Conservation (phyloP, 140 eudicot species). For the Ambrosia hybrid region DNA sequence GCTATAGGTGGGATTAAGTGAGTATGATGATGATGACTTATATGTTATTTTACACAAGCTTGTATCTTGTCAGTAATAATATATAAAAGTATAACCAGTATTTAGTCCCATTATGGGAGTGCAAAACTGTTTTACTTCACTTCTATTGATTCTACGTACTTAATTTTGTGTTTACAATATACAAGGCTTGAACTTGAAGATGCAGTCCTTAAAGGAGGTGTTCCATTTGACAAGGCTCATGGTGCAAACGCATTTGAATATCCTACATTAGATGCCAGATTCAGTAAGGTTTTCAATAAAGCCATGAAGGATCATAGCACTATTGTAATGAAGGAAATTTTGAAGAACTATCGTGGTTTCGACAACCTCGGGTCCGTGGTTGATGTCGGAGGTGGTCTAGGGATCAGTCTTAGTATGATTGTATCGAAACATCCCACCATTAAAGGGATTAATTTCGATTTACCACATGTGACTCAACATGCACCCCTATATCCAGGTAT, state of each 20-base stretch:
- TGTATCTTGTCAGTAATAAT: no score
- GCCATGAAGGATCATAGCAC: constrained; percentile 19
- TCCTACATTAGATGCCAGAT: constrained; percentile 27
- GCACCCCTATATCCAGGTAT: constrained; percentile 29
- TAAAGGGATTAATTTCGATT: constrained; percentile 31
- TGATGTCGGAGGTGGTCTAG: constrained; percentile 44
- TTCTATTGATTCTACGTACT: background rate
- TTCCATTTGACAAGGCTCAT: constrained; percentile 35
- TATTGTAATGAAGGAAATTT: constrained; percentile 15
- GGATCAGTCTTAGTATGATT: constrained; percentile 26
- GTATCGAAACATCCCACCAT: constrained; percentile 27
- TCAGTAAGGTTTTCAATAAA: constrained; percentile 29
- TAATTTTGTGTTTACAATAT: background rate
- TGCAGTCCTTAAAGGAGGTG: constrained; percentile 30
- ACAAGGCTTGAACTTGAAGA: constrained; percentile 32
- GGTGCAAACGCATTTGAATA: constrained; percentile 35
- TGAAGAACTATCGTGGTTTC: constrained; percentile 18
- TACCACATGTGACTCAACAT: constrained; percentile 22
- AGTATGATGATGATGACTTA: no score
- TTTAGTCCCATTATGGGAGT: no score
- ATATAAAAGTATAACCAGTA: no score
- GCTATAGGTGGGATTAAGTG: no score
- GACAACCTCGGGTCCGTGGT: constrained; percentile 21
- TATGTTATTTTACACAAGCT: no score
- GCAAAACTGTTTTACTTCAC: no score